Percentiles rank a stretch among this genome's conserved stretches.
Evolutionary conservation across 305 asterid species (phyloP).

Genomic region (Solanum hybrid): DNA sequence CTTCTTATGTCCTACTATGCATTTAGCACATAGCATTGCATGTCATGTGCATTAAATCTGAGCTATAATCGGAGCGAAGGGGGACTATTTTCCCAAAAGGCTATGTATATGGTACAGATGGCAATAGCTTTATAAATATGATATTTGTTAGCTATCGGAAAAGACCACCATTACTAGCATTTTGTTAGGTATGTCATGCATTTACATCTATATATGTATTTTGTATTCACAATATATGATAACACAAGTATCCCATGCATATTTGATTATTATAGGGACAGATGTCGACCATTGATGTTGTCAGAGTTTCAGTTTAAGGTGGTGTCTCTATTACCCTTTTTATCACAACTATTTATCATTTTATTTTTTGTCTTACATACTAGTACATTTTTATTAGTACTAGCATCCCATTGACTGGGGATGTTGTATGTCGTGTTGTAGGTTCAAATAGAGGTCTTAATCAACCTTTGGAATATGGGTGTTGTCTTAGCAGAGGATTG

Average conservation of each 20-base stretch:
- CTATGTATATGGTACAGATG: background rate
- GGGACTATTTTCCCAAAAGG: background rate
- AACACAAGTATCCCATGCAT: background rate
- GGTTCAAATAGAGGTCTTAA: background rate
- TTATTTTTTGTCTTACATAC: background rate
- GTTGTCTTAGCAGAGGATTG: background rate
- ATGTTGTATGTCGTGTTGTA: background rate
- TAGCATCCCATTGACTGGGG: background rate
- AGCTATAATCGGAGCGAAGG: background rate
- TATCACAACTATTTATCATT: background rate
- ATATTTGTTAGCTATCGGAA: background rate
- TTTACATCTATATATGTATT: too few relatives aligned
- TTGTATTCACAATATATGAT: background rate
- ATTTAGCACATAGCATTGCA: background rate
- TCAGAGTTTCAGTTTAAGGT: background rate
- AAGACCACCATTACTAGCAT: background rate
- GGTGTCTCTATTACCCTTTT: background rate
- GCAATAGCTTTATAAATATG: background rate
- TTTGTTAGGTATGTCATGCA: background rate
- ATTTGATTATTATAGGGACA: background rate
- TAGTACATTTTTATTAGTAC: too few relatives aligned
- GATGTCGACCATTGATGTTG: background rate
- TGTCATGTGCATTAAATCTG: background rate
- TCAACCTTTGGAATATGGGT: background rate
- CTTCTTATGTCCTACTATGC: background rate